Base-by-base conservation (phyloP, 2,329 filamentous ascomycete species). In the Hansfordia pulvinata region DNA sequence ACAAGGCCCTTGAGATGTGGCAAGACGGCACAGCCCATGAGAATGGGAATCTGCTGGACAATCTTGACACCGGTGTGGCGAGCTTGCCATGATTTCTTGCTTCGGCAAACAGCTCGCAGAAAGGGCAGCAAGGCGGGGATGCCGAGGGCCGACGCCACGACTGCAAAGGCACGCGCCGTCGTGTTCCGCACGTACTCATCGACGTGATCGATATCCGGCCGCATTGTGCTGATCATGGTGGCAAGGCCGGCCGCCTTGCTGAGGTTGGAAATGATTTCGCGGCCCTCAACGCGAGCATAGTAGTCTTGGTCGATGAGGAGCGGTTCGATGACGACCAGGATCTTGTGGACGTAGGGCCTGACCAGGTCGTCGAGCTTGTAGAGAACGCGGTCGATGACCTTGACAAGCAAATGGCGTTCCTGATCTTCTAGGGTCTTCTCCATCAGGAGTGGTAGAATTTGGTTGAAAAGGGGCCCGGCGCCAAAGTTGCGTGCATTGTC, bases 161-260 rank as follows among this genome's bases (percentile, higher is more conserved):
- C 90, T 15, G 90, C 90, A 47, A 98, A 98, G 2, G 90, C 90
- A 60, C 90, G 70, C 29, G 90, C 90, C 2, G 90, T 98, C 2
- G 90, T 98, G 55, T 98, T 98, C 48, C 90, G 75, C 9, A 98
- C 92, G 49, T 98, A 98, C 52, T 98, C 90, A 44, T 98, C 90
- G 15, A 92, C 82, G 43, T 98, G 90, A 43, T 98, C 90, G 38
- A 98, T 93, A 68, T 98, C 90, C 1, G 90, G 92, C 44, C 90
- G 71, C 90, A 98, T 98, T 7, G 86, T 93, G 56, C 85, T 93
- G 51, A 98, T 98, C 90, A 98, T 98, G 41, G 92, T 90, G 11
- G 90, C 90, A 29, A 98, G 69, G 48, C 90, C 92, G 35, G 92
- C 90, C 14, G 90, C 90, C 55, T 98, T 98, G 49, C 81, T 82